A percentile compares a stretch with the other conserved stretches of the same genome.
phyloP scores from a whole-genome alignment of 148 eudicot genomes.

The Camellia sinensis region DNA sequence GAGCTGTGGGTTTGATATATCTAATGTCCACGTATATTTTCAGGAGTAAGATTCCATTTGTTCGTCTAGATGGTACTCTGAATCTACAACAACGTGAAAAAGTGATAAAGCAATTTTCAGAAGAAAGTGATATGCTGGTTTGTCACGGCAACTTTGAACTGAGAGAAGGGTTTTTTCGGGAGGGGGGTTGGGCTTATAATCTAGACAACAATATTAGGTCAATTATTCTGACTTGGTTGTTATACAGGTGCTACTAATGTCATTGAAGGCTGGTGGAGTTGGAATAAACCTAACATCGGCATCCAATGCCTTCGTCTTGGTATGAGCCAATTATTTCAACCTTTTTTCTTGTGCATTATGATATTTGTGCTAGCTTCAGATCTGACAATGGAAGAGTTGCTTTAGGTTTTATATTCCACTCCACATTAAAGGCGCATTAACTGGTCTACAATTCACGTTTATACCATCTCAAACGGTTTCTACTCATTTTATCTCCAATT shows the following conservation, averaged over 20 bases:
- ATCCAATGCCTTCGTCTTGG: conserved; percentile 95
- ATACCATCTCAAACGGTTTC: no score
- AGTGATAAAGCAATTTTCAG: conserved; percentile 90
- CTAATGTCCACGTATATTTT: background rate
- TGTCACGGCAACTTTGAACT: conserved; percentile 20
- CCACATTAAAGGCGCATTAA: no score
- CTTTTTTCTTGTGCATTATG: background rate
- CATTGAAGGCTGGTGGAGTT: conserved; percentile 97
- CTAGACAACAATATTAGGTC: background rate
- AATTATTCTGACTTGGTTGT: conserved; percentile 8
- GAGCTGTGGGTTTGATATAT: background rate
- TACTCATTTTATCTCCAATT: no score
- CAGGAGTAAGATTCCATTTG: conserved; percentile 80
- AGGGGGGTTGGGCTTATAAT: background rate
- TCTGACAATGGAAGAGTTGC: background rate
- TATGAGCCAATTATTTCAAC: conserved; percentile 23
- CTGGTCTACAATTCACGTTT: no score
- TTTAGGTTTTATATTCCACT: background rate
- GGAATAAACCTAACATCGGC: conserved; percentile 96
- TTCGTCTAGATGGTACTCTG: conserved; percentile 93
- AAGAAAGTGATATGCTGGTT: conserved; percentile 72
- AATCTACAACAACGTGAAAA: conserved; percentile 91
- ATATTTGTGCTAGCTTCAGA: conserved; percentile 6
- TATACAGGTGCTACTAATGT: conserved; percentile 85
- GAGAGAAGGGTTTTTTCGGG: background rate